Percentiles rank a stretch among this genome's conserved stretches.
Conservation (phyloP, 306 rosid genomes). For the Corylus avellana region DNA sequence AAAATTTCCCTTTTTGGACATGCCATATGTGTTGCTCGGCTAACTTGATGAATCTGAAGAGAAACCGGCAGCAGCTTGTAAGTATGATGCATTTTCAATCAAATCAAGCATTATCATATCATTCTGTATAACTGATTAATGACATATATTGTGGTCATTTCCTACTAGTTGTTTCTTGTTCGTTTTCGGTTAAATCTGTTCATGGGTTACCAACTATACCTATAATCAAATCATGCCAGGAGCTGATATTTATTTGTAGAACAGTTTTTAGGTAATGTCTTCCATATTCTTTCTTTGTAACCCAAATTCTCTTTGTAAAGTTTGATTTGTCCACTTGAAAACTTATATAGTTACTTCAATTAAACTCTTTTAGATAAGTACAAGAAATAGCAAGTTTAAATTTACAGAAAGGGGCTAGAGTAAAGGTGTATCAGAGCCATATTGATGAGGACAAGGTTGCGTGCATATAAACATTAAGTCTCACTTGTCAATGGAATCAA, state of each 20-base stretch:
- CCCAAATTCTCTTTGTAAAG: not conserved
- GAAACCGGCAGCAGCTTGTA: slow-evolving; percentile 93
- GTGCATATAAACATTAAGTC: not conserved
- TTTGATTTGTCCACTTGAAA: not conserved
- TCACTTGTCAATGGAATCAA: not conserved
- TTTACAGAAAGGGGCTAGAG: not conserved
- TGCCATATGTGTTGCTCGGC: slow-evolving; percentile 38
- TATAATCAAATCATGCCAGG: not conserved
- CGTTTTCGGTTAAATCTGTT: not conserved
- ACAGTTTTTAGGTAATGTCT: not conserved
- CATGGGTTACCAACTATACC: not conserved
- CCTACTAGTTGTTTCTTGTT: not conserved
- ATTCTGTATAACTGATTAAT: slow-evolving; percentile 12
- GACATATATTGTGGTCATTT: slow-evolving; percentile 5
- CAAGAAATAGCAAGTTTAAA: not conserved
- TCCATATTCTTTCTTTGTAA: not conserved
- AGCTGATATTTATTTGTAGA: not conserved
- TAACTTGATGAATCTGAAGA: slow-evolving; percentile 65
- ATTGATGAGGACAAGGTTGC: not conserved
- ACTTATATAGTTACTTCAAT: not conserved
- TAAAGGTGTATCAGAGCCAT: not conserved
- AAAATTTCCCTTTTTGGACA: slow-evolving; percentile 29
- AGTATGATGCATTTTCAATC: slow-evolving; percentile 35
- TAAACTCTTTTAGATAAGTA: not conserved
- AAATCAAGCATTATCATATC: slow-evolving; percentile 1